Base-by-base conservation (phyloP, 768 basidiomycete species). In the Tulasnella sp. region DNA sequence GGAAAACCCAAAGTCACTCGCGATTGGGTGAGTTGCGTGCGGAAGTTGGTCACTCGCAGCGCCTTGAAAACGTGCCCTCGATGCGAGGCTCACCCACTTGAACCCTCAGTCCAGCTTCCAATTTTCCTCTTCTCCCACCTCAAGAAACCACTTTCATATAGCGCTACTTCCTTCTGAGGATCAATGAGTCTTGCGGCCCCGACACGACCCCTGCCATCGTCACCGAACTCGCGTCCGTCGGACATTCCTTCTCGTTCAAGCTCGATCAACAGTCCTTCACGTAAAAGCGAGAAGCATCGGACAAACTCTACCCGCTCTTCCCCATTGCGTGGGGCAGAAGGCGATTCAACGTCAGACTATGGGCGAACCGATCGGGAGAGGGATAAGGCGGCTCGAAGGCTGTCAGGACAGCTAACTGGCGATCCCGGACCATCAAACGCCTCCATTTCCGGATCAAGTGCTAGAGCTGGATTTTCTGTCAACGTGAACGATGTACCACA, bases 141-240 rank as follows among this genome's bases (percentile, higher is more conserved):
- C 57, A 61, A 29, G 57, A 61, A 61, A 61, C 57, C 57, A 61
- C 57, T 23, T 16, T 61, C 57, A 61, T 61, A 61, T 29, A 23
- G n/a, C 57, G 57, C 57, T 61, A 61, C 57, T 61, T 61, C 57
- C 57, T 61, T 61, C 29, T 61, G 57, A n/a, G 57, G 57, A 13
- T 61, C 57, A 29, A 77, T 77, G 76, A 77, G 76, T 77, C 76
- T 77, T 35, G 76, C 76, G 15, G 42, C 76, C 11, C 76, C 76
- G 32, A 77, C 76, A 35, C 18, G 76, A 70, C 76, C 76, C 46
- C 44, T 77, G 32, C 76, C 76, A 35, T 70, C 76, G n/a, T 75
- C 74, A 20, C 74, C 74, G 29, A 51, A n/a, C 74, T 51, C n/a
- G 7, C 74, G 74, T 37, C 26, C 46, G 37, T 75, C 74, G 26